Base-by-base conservation (phyloP, 345 rosid genomes). In the Eucalyptus erythrocorys region DNA sequence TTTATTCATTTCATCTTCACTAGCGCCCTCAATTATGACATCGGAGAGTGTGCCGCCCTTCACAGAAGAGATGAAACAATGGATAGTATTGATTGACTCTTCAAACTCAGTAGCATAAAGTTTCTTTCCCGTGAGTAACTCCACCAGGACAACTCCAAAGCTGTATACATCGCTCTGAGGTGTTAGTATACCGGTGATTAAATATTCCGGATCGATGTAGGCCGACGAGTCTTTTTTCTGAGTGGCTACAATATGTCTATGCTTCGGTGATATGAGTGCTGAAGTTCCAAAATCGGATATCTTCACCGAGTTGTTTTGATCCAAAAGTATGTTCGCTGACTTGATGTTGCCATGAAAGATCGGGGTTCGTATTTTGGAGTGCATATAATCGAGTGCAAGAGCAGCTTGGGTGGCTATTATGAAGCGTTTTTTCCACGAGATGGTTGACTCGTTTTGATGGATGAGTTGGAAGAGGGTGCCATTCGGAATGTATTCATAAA, bases 301-400 rank as follows among this genome's bases (percentile, higher is more conserved):
- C 17, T 34, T 68, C 11, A 17, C 24, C 1, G 24, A 32, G 24
- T 8, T 2, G 1, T 37, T 17, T 34, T 68, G 80, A 68, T 68
- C 80, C 80, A 68, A 7, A 34, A 68, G 80, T 68, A 68, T 34
- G 80, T 68, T 68, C 1, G 6, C 43, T 6, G 24, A 68, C 24
- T 68, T 17, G 43, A 68, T 34, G 26, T 32, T 19, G 24, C 43
- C 26, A 3, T 34, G 80, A 19, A 34, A 5, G 13, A 68, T 68
- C 3, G 4, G 6, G 12, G 22, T 6, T 66, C 6, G 5, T 8
- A 4, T 21, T 0, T 1, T 4, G 13, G 80, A 68, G 5, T 34
- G 80, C 80, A 68, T 68, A 68, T 15, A 2, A 5, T 9, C 6
- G 12, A 68, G 80, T 8, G 80, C 43, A 68, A 16, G 80, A 16